Conservation (phyloP, 2,329 filamentous ascomycete species). For the Alternaria arbusti region DNA sequence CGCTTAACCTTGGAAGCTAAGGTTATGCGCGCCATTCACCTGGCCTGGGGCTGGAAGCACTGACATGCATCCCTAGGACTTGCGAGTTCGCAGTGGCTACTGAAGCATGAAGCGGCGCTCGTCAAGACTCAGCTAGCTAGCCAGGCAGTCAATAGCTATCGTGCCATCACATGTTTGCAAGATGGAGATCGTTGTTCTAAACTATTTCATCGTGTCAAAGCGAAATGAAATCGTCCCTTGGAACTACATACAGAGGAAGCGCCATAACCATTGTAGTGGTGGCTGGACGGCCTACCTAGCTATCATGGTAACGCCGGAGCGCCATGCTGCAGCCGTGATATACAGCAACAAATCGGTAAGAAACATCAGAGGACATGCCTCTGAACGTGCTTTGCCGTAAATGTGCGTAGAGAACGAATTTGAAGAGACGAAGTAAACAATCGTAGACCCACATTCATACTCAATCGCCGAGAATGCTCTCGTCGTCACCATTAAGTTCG, state of each 20-base stretch:
- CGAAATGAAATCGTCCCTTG: neutral
- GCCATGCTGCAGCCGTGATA: conserved; percentile 12
- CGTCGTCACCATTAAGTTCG: conserved; percentile 41
- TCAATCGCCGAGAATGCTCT: conserved; percentile 53
- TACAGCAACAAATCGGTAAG: neutral
- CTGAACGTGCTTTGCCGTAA: neutral
- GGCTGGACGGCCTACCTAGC: neutral
- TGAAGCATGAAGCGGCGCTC: neutral
- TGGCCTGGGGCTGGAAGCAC: neutral
- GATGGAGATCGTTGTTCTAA: neutral
- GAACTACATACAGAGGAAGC: neutral
- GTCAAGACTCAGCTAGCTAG: neutral
- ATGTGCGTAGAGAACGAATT: neutral
- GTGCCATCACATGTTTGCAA: neutral
- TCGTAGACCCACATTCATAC: conserved; percentile 1
- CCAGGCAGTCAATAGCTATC: neutral
- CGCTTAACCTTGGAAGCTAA: neutral
- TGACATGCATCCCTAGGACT: neutral
- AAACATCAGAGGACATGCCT: neutral
- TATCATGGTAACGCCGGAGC: conserved; percentile 14
- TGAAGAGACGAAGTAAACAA: neutral
- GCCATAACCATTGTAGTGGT: neutral
- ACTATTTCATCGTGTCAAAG: neutral
- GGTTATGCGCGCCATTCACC: neutral
- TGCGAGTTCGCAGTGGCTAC: neutral